Conservation (phyloP, 1,284 basidiomycete species). For the Tetrapyrgos nigripes region DNA sequence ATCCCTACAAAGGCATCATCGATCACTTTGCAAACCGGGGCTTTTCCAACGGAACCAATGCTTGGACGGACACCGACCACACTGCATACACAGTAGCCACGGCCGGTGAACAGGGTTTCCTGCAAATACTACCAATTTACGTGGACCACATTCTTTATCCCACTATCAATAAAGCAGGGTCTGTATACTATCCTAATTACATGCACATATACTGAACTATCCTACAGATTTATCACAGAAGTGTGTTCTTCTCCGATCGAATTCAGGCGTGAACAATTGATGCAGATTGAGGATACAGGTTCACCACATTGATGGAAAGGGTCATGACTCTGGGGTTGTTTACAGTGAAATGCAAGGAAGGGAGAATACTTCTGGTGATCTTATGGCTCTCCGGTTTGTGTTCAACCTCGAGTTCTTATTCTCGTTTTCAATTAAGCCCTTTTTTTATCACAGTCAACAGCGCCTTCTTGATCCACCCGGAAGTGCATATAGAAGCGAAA, state of each 20-base stretch:
- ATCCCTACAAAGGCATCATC: constrained; percentile 97
- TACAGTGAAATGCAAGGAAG: constrained; percentile 99
- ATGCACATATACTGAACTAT: not conserved
- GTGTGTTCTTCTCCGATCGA: constrained; percentile 41
- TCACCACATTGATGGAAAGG: constrained; percentile 91
- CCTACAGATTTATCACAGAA: constrained; percentile 82
- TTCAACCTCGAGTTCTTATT: not conserved
- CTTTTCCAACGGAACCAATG: constrained; percentile 93
- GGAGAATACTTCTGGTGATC: constrained; percentile 90
- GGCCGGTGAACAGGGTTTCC: constrained; percentile 94
- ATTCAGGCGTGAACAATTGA: not conserved
- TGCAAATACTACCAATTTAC: constrained; percentile 94
- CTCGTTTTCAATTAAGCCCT: constrained; percentile 13
- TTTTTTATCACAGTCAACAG: constrained; percentile 65
- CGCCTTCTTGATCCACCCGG: constrained; percentile 80
- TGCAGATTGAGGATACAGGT: constrained; percentile 55
- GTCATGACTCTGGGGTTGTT: constrained; percentile 95
- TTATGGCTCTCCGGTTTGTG: constrained; percentile 85
- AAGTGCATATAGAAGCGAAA: constrained; percentile 96
- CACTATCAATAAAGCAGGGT: constrained; percentile 89
- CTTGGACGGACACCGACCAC: constrained; percentile 86
- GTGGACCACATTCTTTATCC: constrained; percentile 98
- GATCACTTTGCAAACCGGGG: constrained; percentile 98
- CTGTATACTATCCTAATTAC: constrained; percentile 22
- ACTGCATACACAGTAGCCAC: constrained; percentile 98